A percentile compares a stretch with the other conserved stretches of the same genome.
Conservation (phyloP, 192 early-diverging fungal species). For the Linnemannia zychae region DNA sequence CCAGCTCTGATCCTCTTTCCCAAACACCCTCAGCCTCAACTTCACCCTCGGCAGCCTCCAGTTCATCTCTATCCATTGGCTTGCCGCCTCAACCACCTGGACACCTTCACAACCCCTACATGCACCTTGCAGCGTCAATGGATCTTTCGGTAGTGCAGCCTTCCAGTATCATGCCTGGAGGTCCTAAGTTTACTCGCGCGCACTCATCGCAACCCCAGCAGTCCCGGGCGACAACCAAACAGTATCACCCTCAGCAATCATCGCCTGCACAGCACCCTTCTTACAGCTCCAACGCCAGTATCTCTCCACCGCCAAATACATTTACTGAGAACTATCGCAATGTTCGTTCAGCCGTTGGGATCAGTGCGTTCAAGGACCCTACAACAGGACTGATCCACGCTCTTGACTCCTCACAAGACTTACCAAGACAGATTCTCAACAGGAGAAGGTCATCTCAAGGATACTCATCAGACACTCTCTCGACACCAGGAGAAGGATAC, state of each 20-base stretch:
- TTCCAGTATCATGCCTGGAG: not conserved
- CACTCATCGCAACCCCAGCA: not conserved
- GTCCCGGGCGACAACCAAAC: not conserved
- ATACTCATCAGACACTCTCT: not conserved
- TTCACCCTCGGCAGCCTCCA: not conserved
- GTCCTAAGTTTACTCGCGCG: not conserved
- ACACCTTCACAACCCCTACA: not conserved
- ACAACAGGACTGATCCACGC: not conserved
- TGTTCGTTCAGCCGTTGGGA: not conserved
- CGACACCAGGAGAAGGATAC: not conserved
- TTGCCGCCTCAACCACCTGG: not conserved
- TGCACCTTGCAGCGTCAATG: not conserved
- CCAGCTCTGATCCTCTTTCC: not conserved
- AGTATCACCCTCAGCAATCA: conserved; percentile 1
- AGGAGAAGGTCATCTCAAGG: not conserved
- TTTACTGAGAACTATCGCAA: not conserved
- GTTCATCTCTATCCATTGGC: not conserved
- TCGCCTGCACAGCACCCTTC: not conserved
- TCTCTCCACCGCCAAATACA: not conserved
- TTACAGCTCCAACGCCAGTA: not conserved
- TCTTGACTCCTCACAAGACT: not conserved
- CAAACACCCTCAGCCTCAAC: not conserved
- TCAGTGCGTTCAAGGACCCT: not conserved
- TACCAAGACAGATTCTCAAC: not conserved
- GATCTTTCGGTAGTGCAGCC: not conserved